phyloP scores from a whole-genome alignment of 2,329 filamentous ascomycete species.

The Xylaria sp. region DNA sequence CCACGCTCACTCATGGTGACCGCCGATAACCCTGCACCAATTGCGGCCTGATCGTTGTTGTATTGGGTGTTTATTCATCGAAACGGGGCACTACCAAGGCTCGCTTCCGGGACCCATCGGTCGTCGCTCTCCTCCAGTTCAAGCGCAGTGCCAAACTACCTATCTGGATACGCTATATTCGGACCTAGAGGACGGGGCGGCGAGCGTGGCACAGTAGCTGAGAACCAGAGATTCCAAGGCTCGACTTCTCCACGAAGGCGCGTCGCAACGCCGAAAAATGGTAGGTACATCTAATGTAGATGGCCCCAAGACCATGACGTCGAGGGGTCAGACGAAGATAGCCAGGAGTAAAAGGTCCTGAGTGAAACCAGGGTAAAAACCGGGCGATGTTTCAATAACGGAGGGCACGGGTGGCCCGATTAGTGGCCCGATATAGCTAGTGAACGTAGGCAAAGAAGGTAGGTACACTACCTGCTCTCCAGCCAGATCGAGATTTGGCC shows the following conservation, averaged over 20 bases:
- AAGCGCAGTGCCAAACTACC: background rate
- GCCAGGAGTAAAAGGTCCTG: conserved; percentile 36
- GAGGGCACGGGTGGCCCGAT: conserved; percentile 23
- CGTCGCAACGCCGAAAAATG: conserved; percentile 4
- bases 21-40: conserved; percentile 15
- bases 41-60: conserved; percentile 18
- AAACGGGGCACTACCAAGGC: background rate
- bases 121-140: background rate
- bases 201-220: background rate
- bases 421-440: conserved; percentile 13
- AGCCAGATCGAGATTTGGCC: conserved; percentile 43
- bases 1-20: conserved; percentile 17
- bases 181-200: background rate
- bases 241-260: background rate
- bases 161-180: background rate
- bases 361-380: conserved; percentile 22
- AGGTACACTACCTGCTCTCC: background rate
- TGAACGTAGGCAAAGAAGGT: background rate
- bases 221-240: background rate
- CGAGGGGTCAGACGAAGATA: conserved; percentile 20
- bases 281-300: background rate
- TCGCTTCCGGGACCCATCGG: too few relatives aligned
- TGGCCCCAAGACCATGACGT: conserved; percentile 39
- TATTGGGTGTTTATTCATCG: conserved; percentile 13
- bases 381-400: conserved; percentile 25